Conservation (phyloP, 305 asterid species). For the Rubia balearica region DNA sequence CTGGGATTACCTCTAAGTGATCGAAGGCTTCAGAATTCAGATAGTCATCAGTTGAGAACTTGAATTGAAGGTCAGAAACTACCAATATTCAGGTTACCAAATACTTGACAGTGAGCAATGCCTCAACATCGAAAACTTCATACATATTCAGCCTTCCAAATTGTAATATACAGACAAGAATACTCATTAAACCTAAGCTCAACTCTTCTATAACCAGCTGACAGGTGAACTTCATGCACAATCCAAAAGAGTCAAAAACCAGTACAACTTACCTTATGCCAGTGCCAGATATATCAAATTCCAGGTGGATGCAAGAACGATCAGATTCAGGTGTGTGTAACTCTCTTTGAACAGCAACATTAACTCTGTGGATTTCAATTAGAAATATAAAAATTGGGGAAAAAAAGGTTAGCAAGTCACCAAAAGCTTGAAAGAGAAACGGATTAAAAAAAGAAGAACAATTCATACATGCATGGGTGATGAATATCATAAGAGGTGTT, state of each 20-base stretch:
- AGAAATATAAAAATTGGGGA: constrained; percentile 7
- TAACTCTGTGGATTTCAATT: constrained; percentile 35
- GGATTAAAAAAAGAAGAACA: not conserved
- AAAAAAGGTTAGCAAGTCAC: constrained; percentile 18
- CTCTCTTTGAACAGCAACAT: constrained; percentile 66
- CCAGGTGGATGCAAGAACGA: constrained; percentile 80
- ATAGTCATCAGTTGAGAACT: not conserved
- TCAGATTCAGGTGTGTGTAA: constrained; percentile 68
- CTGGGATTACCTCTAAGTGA: not conserved
- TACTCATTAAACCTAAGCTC: not conserved
- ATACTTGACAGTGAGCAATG: no score
- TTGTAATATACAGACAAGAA: no score
- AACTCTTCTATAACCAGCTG: not conserved
- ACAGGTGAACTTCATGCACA: not conserved
- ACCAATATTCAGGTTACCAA: not conserved
- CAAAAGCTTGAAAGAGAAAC: constrained; percentile 13
- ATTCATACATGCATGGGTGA: constrained; percentile 71
- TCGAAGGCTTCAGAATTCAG: not conserved
- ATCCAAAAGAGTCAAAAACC: not conserved
- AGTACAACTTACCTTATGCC: constrained; percentile 42
- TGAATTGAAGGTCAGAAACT: not conserved
- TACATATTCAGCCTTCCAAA: not conserved
- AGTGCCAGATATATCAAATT: constrained; percentile 65
- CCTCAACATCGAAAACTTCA: not conserved
- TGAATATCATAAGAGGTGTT: constrained; percentile 55